A percentile compares a stretch with the other conserved stretches of the same genome.
Conservation (phyloP, 495 filamentous ascomycete genomes). For the Cryomyces minteri region DNA sequence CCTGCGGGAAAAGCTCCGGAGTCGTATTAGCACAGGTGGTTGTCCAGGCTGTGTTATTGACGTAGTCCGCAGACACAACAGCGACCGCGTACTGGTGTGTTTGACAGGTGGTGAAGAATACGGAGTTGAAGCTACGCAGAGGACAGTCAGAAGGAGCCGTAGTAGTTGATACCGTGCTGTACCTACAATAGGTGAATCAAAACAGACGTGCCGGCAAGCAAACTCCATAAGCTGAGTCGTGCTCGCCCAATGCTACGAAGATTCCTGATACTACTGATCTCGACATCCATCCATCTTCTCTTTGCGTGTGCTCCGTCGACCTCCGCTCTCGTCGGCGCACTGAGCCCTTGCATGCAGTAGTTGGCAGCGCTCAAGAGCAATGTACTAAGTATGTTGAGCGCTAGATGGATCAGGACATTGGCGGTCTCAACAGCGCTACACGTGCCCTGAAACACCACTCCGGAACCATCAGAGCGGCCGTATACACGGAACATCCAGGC, state of each 20-base stretch:
- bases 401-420: conserved; percentile 2
- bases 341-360: conserved; percentile 2
- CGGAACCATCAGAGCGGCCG: background rate
- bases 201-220: conserved; percentile 4
- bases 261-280: conserved; percentile 3
- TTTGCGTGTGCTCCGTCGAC: conserved; percentile 3
- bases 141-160: too few species aligned
- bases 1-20: too few species aligned
- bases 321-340: conserved; percentile 7
- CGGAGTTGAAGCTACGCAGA: too few species aligned
- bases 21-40: too few species aligned
- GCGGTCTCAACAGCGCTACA: conserved; percentile 1
- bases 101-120: too few species aligned
- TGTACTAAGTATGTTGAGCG: conserved; percentile 6
- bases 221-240: conserved; percentile 1
- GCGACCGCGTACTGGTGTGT: too few species aligned
- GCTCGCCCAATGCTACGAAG: conserved; percentile 2
- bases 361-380: conserved; percentile 4
- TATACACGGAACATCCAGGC: background rate
- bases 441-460: conserved; percentile 1
- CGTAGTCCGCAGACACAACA: too few species aligned
- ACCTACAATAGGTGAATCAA: conserved; percentile 6
- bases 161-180: too few species aligned
- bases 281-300: conserved; percentile 6
- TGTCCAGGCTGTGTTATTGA: too few species aligned